phyloP scores from a whole-genome alignment of 306 rosid genomes.

The Quercus engelmannii region DNA sequence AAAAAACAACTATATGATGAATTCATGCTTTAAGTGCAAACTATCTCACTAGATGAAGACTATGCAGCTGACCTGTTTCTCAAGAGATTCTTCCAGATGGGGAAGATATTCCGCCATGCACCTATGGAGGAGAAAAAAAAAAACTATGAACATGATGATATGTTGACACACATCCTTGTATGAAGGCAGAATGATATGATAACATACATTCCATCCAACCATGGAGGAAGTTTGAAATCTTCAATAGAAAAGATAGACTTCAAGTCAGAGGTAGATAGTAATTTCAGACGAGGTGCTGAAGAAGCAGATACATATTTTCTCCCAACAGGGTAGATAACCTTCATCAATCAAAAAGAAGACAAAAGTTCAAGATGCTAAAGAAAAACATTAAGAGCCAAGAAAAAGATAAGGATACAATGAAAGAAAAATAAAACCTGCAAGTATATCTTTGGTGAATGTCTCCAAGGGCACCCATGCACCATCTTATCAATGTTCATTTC shows the following conservation, averaged over 20 bases:
- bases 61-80: conserved; percentile 69
- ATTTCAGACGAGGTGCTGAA: conserved; percentile 83
- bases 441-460: conserved; percentile 71
- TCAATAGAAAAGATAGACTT: conserved; percentile 74
- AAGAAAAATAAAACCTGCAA: conserved; percentile 62
- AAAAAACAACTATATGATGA: background rate
- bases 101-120: conserved; percentile 96
- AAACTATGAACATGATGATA: conserved; percentile 20
- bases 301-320: conserved; percentile 59
- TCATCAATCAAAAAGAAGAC: conserved; percentile 13
- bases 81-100: conserved; percentile 83
- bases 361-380: conserved; percentile 16
- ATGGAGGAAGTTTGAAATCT: conserved; percentile 83
- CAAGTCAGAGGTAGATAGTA: conserved; percentile 70
- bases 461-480: conserved; percentile 88
- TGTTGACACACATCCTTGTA: background rate
- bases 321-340: conserved; percentile 89
- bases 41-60: conserved; percentile 3
- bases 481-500: conserved; percentile 82
- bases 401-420: background rate
- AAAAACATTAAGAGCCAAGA: background rate
- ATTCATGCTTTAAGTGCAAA: background rate
- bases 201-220: conserved; percentile 90
- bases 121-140: conserved; percentile 44
- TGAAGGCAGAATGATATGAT: conserved; percentile 5